Evolutionary conservation across 164 flowering plant genomes (phyloP).

Genomic region (Berberis thunbergii): DNA sequence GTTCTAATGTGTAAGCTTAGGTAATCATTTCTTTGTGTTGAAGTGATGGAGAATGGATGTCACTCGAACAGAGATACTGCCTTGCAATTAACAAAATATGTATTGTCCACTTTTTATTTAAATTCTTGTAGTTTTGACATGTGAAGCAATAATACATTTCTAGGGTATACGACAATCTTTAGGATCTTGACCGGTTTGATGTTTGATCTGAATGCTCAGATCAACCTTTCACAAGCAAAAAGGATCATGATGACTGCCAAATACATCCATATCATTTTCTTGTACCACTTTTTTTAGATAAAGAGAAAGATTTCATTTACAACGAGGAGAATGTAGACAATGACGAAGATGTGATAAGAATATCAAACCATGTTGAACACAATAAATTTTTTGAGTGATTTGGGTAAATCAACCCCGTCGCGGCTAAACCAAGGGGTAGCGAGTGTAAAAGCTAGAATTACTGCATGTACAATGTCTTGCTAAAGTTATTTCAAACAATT

Average conservation of each 20-base stretch:
- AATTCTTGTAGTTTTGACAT: conserved; percentile 48
- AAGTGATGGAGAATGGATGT: conserved; percentile 8
- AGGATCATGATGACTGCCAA: conserved; percentile 29
- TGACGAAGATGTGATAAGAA: conserved; percentile 30
- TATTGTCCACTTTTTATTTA: conserved; percentile 49
- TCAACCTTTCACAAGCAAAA: conserved; percentile 36
- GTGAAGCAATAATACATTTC: conserved; percentile 2
- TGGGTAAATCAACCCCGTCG: conserved; percentile 23
- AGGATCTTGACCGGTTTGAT: conserved; percentile 36
- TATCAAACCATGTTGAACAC: conserved; percentile 37
- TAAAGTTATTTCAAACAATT: too few species aligned
- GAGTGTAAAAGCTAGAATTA: conserved; percentile 16
- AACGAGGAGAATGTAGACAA: conserved; percentile 26
- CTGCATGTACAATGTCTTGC: too few species aligned
- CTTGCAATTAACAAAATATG: conserved; percentile 44
- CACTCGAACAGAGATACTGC: conserved; percentile 51
- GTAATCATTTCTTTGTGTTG: too few species aligned
- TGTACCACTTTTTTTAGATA: conserved; percentile 24
- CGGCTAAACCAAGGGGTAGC: conserved; percentile 34
- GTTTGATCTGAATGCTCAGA: conserved; percentile 39
- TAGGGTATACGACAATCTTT: conserved; percentile 16
- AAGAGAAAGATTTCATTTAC: conserved; percentile 27
- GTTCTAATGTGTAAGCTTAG: too few species aligned
- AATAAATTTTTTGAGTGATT: conserved; percentile 16
- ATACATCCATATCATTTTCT: conserved; percentile 53